Conservation (phyloP, 2,329 filamentous ascomycete species). For the Capronia coronata region DNA sequence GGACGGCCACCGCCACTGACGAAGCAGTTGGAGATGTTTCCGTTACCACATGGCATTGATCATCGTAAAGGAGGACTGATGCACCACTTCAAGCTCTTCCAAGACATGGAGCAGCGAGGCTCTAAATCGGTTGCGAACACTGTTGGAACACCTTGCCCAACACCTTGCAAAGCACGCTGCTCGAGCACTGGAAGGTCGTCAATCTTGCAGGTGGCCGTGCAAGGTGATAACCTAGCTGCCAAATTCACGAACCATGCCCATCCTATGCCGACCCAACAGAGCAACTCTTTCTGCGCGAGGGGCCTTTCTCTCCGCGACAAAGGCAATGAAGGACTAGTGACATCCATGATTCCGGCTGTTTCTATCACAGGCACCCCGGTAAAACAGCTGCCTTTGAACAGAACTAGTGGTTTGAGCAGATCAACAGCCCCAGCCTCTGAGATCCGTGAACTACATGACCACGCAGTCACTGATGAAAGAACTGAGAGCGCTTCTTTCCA, state of each 20-base stretch:
- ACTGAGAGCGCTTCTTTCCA: constrained; percentile 7
- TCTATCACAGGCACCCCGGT: background rate
- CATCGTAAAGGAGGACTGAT: constrained; percentile 12
- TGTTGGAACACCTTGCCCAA: constrained; percentile 14
- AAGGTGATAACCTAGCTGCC: background rate
- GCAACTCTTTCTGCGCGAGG: background rate
- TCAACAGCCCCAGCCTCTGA: constrained; percentile 21
- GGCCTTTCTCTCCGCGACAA: background rate
- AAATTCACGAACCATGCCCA: background rate
- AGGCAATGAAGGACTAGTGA: background rate
- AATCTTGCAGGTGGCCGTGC: background rate
- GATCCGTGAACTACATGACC: constrained; percentile 13
- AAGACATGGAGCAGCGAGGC: constrained; percentile 11
- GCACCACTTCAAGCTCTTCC: constrained; percentile 23
- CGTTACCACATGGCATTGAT: constrained; percentile 10
- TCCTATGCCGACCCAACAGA: background rate
- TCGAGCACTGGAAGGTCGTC: background rate
- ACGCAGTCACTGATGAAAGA: constrained; percentile 1
- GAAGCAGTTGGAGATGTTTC: constrained; percentile 23
- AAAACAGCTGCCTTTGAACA: background rate
- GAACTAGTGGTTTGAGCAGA: constrained; percentile 14
- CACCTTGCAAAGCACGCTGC: background rate
- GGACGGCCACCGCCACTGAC: constrained; percentile 24
- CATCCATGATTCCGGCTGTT: background rate
- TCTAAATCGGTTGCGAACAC: constrained; percentile 5